A percentile compares a stretch with the other conserved stretches of the same genome.
Evolutionary conservation across 352 stramenopile species (phyloP).

Genomic region (Thalassiosira exigua): DNA sequence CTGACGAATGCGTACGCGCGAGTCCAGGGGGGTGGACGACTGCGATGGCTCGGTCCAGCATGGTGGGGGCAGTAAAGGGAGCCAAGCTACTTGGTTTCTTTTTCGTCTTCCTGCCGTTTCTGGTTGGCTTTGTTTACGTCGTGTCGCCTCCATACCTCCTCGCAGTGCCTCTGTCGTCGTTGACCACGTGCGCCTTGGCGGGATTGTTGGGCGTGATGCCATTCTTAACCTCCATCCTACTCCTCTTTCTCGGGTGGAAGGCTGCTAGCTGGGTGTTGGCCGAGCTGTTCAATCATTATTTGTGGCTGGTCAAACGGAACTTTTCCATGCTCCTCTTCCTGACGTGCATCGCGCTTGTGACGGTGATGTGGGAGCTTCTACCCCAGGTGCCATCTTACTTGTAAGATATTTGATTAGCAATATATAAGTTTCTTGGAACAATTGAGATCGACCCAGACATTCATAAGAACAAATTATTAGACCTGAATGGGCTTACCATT

Average conservation of each 20-base stretch:
- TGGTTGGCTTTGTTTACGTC: constrained; percentile 2
- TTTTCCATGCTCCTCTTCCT: background rate
- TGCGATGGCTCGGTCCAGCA: background rate
- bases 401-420: no score
- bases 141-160: constrained; percentile 5
- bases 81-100: constrained; percentile 4
- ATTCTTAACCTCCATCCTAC: background rate
- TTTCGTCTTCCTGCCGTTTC: constrained; percentile 7
- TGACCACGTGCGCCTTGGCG: constrained; percentile 6
- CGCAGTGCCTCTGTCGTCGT: constrained; percentile 1
- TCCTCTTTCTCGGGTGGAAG: background rate
- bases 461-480: no score
- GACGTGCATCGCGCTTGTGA: background rate
- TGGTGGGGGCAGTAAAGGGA: background rate
- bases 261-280: background rate
- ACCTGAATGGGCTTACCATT: no score
- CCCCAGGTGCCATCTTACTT: constrained; percentile 3
- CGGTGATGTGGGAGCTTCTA: background rate
- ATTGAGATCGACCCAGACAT: no score
- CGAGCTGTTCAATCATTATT: background rate
- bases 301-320: background rate
- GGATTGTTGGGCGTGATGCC: background rate
- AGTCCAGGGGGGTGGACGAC: background rate
- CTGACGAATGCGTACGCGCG: background rate
- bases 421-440: background rate